Conservation (phyloP, 805 yeast species). For the Yamadazyma takamatsuzukensis region DNA sequence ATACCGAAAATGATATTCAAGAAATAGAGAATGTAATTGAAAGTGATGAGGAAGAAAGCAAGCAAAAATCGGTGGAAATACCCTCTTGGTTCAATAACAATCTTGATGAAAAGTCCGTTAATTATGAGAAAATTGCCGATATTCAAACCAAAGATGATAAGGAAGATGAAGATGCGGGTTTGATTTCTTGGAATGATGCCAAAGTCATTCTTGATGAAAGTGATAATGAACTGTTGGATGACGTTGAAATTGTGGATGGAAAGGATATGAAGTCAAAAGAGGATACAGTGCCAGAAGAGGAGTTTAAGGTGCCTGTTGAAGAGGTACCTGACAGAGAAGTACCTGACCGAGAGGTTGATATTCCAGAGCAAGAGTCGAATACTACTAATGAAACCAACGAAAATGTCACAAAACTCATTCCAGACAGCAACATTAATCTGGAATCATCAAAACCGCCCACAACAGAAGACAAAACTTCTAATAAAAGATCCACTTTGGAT, state of each 20-base stretch:
- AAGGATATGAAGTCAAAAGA: not conserved
- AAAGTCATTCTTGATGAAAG: conserved; percentile 22
- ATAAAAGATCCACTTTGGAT: conserved; percentile 35
- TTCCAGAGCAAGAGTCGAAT: too few relatives aligned
- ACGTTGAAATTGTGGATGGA: conserved; percentile 1
- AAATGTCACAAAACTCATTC: too few relatives aligned
- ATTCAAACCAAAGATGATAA: conserved; percentile 18
- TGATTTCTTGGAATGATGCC: conserved; percentile 51
- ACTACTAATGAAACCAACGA: too few relatives aligned
- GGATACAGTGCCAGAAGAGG: not conserved
- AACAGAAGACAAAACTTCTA: too few relatives aligned
- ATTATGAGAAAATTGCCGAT: conserved; percentile 1
- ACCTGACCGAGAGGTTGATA: too few relatives aligned
- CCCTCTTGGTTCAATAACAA: conserved; percentile 31
- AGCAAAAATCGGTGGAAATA: conserved; percentile 11
- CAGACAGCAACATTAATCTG: not conserved
- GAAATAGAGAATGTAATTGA: conserved; percentile 9
- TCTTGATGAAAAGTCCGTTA: conserved; percentile 5
- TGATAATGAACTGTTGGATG: conserved; percentile 10
- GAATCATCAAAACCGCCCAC: too few relatives aligned
- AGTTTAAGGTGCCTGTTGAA: not conserved
- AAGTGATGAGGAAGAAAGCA: conserved; percentile 8
- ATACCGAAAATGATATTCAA: conserved; percentile 8
- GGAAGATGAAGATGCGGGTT: conserved; percentile 43
- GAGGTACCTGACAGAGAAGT: too few relatives aligned